phyloP scores from a whole-genome alignment of 1,284 basidiomycete species.

The Neonothopanus nambi region DNA sequence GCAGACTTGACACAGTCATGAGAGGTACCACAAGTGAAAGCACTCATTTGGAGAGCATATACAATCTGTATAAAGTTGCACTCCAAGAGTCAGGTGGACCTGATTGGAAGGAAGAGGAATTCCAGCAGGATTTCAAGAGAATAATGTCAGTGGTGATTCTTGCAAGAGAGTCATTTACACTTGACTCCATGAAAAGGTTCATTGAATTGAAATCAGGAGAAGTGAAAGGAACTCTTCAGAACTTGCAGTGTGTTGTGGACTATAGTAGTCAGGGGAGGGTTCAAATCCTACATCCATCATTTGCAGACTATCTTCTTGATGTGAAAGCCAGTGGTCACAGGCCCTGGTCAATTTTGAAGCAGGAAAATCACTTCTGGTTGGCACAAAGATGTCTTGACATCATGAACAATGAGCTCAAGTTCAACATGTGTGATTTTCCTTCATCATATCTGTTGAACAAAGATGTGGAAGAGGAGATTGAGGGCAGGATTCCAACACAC shows the following conservation, averaged over 20 bases:
- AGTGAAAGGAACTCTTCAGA: not conserved
- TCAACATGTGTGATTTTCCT: not conserved
- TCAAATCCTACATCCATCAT: not conserved
- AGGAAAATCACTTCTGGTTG: not conserved
- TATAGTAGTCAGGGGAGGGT: not conserved
- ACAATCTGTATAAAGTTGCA: no score
- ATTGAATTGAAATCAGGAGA: not conserved
- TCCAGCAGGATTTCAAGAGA: not conserved
- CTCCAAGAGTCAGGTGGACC: no score
- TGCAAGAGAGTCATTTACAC: not conserved
- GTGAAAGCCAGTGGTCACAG: not conserved
- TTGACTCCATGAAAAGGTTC: not conserved
- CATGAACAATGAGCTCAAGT: not conserved
- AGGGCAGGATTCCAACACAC: not conserved
- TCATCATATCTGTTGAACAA: not conserved
- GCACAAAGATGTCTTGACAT: not conserved
- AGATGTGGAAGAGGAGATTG: not conserved
- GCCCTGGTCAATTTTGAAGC: not conserved
- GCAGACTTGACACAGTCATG: no score
- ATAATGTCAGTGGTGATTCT: not conserved
- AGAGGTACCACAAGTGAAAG: no score
- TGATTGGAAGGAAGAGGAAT: no score
- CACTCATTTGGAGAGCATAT: no score
- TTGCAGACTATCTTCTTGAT: not conserved
- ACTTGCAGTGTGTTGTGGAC: not conserved